phyloP scores from a whole-genome alignment of 2,329 filamentous ascomycete genomes.

The Aspergillus fischeri region DNA sequence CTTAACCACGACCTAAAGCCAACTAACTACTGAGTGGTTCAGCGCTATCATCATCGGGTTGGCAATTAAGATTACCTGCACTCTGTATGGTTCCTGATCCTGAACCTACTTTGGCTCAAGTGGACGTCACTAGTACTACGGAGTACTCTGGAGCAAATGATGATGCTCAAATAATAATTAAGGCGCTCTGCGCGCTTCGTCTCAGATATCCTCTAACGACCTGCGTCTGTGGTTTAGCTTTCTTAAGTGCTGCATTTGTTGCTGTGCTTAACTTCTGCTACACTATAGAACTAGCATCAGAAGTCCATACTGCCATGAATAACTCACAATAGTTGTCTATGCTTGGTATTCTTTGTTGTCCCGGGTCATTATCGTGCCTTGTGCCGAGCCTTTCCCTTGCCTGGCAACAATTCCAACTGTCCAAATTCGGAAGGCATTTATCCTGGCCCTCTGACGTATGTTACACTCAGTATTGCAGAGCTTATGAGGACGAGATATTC shows the following conservation, averaged over 20 bases:
- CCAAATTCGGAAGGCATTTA: constrained; percentile 9
- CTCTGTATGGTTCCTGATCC: neutral
- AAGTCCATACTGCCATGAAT: neutral
- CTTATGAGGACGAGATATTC: neutral
- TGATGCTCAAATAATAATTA: neutral
- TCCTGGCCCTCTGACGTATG: constrained; percentile 15
- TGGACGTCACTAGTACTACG: neutral
- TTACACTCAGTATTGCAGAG: neutral
- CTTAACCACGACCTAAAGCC: neutral
- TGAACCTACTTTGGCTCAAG: neutral
- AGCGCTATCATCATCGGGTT: neutral
- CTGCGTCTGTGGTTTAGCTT: neutral
- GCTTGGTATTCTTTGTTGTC: constrained; percentile 9
- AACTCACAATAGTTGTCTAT: constrained; percentile 1
- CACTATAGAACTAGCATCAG: neutral
- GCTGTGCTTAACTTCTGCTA: neutral
- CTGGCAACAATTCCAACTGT: neutral
- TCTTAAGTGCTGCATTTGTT: neutral
- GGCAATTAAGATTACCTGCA: neutral
- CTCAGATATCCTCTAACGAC: neutral
- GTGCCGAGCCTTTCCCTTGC: constrained; percentile 6
- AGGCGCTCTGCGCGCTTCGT: neutral
- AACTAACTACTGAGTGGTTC: neutral
- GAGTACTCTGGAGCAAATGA: neutral
- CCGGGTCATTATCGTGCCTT: constrained; percentile 3